phyloP scores from a whole-genome alignment of 164 flowering plant genomes.

The Vitis rotundifolia region DNA sequence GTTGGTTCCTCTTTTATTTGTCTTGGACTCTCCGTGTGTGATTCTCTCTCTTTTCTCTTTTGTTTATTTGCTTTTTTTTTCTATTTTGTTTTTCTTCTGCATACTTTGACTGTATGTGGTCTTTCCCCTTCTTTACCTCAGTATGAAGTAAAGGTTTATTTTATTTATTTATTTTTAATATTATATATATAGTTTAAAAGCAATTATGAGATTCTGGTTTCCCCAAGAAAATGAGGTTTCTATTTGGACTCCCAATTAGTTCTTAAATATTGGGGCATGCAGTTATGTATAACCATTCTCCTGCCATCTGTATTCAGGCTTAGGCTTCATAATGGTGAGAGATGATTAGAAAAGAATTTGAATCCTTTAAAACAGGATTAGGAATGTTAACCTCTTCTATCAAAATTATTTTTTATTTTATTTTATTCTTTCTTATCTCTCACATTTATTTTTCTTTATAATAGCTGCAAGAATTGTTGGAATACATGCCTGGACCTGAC shows the following conservation, averaged over 20 bases:
- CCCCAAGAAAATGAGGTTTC: not conserved
- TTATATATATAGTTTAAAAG: too few relatives aligned
- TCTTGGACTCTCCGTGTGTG: too few relatives aligned
- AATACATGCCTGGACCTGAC: conserved; percentile 99
- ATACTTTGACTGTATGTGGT: too few relatives aligned
- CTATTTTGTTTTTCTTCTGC: too few relatives aligned
- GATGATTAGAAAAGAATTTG: not conserved
- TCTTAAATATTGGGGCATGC: not conserved
- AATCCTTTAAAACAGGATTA: not conserved
- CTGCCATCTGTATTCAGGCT: not conserved
- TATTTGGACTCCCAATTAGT: not conserved
- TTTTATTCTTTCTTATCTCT: not conserved
- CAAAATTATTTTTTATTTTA: not conserved
- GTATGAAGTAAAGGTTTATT: too few relatives aligned
- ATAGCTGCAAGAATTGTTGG: conserved; percentile 94
- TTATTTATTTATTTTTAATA: too few relatives aligned
- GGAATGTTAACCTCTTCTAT: too few relatives aligned
- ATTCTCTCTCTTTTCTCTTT: too few relatives aligned
- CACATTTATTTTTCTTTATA: conserved; percentile 3
- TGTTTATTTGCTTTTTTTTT: too few relatives aligned
- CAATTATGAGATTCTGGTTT: not conserved
- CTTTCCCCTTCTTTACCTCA: too few relatives aligned
- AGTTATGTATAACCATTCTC: not conserved
- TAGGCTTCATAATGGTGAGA: not conserved
- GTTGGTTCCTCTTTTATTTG: too few relatives aligned